These are phyloP conservation scores for Borovskyia barvae DNA, from an alignment of 208 protist species.

Conservation along the genomic window DNA sequence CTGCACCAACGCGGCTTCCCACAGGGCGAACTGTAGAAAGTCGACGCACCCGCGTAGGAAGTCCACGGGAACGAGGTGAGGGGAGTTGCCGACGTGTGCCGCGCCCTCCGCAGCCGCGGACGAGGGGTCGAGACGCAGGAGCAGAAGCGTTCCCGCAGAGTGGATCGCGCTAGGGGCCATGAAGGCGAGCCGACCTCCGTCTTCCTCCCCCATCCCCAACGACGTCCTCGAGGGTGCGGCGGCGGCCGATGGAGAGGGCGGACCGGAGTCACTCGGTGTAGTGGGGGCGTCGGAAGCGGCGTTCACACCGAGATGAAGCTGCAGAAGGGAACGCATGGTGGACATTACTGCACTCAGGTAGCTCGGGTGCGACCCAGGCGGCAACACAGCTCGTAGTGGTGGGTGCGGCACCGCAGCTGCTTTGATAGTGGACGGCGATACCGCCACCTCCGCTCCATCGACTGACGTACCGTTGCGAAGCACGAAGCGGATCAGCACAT, in stretches of 20 bases:
- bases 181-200: slow-evolving; percentile 15
- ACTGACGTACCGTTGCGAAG: slow-evolving; percentile 9
- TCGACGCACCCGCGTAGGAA: slow-evolving; percentile 45
- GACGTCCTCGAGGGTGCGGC: slow-evolving; percentile 1
- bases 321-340: slow-evolving; percentile 31
- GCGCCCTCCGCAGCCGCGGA: slow-evolving; percentile 18
- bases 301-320: slow-evolving; percentile 14
- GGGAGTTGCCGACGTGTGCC: slow-evolving; percentile 16
- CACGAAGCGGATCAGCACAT: slow-evolving; percentile 33
- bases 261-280: neutral
- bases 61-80: slow-evolving; percentile 28
- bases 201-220: slow-evolving; percentile 1
- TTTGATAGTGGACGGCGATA: no score
- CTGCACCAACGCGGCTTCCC: slow-evolving; percentile 19
- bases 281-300: neutral
- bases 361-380: slow-evolving; percentile 52
- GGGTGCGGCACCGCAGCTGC: slow-evolving; percentile 7
- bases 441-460: neutral
- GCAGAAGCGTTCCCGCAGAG: slow-evolving; percentile 34
- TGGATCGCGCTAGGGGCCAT: slow-evolving; percentile 23
- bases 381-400: slow-evolving; percentile 30
- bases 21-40: slow-evolving; percentile 35
- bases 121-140: slow-evolving; percentile 56
- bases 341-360: slow-evolving; percentile 42
- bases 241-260: neutral